Conservation (phyloP, 1,284 basidiomycete species). For the Leccinum fallax region DNA sequence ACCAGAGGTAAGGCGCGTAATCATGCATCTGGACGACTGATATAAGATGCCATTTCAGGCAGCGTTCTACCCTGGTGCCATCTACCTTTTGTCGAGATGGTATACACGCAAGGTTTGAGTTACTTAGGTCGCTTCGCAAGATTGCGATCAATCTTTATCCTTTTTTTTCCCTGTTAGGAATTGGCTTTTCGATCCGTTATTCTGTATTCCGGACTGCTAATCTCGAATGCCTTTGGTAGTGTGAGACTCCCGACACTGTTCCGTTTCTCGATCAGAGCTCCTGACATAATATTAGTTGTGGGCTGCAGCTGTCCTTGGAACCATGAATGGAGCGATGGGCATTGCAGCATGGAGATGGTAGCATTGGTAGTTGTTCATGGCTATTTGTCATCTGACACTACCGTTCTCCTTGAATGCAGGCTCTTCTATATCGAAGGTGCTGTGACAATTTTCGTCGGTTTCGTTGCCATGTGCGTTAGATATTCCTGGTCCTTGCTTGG, state of each 20-base stretch:
- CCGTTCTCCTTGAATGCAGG: not conserved
- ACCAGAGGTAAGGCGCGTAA: not conserved
- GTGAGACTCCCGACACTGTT: not conserved
- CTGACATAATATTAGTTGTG: not conserved
- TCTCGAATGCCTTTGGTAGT: not conserved
- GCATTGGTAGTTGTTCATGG: not conserved
- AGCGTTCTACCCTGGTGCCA: not conserved
- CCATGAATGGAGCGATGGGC: not conserved
- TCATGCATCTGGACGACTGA: not conserved
- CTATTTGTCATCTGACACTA: not conserved
- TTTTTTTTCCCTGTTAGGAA: not conserved
- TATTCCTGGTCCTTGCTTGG: not conserved
- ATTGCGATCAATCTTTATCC: not conserved
- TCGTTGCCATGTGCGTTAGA: not conserved
- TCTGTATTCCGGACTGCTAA: not conserved
- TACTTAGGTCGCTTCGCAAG: not conserved
- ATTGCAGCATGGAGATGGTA: not conserved
- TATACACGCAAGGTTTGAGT: slow-evolving; percentile 1
- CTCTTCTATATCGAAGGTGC: slow-evolving; percentile 1
- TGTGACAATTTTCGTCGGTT: not conserved
- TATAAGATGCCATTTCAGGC: not conserved
- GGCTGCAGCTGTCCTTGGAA: not conserved
- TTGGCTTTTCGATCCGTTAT: not conserved
- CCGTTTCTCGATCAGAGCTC: not conserved
- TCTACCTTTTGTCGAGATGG: slow-evolving; percentile 1